These are phyloP conservation scores for Thielaviopsis populi DNA, from an alignment of 2,329 filamentous ascomycete genomes.

Conservation along the genomic window DNA sequence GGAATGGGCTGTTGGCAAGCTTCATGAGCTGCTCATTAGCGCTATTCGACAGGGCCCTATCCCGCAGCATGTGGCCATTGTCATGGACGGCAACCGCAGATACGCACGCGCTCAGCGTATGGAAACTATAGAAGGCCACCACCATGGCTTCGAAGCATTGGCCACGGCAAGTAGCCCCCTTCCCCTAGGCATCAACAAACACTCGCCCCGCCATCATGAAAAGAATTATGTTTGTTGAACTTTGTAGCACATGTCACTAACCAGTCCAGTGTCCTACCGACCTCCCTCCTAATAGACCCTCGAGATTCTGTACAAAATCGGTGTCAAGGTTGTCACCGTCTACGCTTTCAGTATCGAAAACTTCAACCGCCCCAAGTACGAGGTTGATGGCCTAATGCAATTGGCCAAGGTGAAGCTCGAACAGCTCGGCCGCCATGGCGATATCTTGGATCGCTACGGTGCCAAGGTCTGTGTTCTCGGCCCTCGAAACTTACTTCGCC, in stretches of 20 bases:
- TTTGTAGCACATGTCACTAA: not conserved
- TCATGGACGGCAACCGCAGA: constrained; percentile 95
- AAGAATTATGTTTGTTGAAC: not conserved
- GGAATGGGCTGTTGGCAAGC: constrained; percentile 68
- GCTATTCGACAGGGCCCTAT: constrained; percentile 81
- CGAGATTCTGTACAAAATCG: constrained; percentile 95
- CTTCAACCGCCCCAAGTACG: constrained; percentile 91
- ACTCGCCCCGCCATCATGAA: not conserved
- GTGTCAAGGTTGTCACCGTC: constrained; percentile 90
- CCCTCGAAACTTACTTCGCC: constrained; percentile 66
- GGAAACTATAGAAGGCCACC: constrained; percentile 92
- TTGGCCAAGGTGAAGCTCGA: constrained; percentile 91
- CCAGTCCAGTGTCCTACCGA: not conserved
- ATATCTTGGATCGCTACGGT: constrained; percentile 82
- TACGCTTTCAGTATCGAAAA: constrained; percentile 99
- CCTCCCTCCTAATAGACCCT: constrained; percentile 61
- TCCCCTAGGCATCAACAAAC: not conserved
- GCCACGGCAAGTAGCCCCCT: constrained; percentile 36
- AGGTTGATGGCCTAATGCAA: constrained; percentile 94
- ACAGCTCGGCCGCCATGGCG: constrained; percentile 83
- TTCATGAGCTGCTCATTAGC: constrained; percentile 76
- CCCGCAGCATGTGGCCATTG: constrained; percentile 92
- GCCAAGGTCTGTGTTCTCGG: constrained; percentile 76
- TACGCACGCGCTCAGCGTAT: constrained; percentile 84
- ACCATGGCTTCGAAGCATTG: constrained; percentile 86